These are phyloP conservation scores for Amanita subjunquillea DNA, from an alignment of 768 basidiomycete species.

Conservation along the genomic window DNA sequence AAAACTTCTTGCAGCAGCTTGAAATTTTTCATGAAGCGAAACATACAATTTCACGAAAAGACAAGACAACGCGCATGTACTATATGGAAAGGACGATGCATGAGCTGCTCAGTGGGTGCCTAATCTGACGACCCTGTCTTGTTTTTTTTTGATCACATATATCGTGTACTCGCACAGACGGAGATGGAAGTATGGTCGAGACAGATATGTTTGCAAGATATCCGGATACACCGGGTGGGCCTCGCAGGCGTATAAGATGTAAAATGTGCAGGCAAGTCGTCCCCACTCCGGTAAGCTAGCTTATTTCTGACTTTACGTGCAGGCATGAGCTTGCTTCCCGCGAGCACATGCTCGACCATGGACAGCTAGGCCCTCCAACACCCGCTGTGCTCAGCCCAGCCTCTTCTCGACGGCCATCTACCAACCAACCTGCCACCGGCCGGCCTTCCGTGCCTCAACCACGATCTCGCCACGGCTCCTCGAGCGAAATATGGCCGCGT, in stretches of 20 bases:
- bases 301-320: neutral
- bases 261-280: slow-evolving; percentile 73
- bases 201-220: slow-evolving; percentile 71
- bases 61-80: slow-evolving; percentile 70
- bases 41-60: slow-evolving; percentile 53
- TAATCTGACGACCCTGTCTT: slow-evolving; percentile 9
- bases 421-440: slow-evolving; percentile 10
- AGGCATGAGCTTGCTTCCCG: slow-evolving; percentile 80
- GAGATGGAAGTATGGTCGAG: slow-evolving; percentile 55
- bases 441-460: slow-evolving; percentile 13
- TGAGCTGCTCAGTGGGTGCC: slow-evolving; percentile 66
- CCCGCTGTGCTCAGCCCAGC: slow-evolving; percentile 41
- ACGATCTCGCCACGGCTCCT: slow-evolving; percentile 6
- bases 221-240: slow-evolving; percentile 47
- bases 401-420: slow-evolving; percentile 29
- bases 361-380: slow-evolving; percentile 62
- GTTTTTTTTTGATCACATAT: slow-evolving; percentile 5
- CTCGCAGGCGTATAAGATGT: slow-evolving; percentile 65
- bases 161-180: slow-evolving; percentile 35
- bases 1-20: slow-evolving; percentile 73
- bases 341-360: slow-evolving; percentile 93
- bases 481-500: slow-evolving; percentile 3
- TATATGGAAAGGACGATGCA: slow-evolving; percentile 71
- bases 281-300: neutral
- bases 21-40: slow-evolving; percentile 68